phyloP scores from a whole-genome alignment of 768 basidiomycete species.

The Melanogaster broomeanus region DNA sequence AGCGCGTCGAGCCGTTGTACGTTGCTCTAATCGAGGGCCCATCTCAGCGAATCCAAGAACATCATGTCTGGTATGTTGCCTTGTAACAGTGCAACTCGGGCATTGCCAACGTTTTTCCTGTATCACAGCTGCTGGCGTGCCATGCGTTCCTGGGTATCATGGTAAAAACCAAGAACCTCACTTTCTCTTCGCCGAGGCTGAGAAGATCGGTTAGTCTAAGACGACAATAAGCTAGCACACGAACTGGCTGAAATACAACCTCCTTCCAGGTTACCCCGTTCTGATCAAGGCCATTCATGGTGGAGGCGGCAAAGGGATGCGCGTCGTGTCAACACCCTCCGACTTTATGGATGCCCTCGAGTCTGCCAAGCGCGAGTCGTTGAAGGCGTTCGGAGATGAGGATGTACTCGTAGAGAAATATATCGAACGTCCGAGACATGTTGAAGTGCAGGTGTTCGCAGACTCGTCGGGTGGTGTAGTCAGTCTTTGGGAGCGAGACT shows the following conservation, averaged over 20 bases:
- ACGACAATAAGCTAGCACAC: neutral
- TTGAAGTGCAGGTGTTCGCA: slow-evolving; percentile 95
- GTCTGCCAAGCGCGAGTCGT: slow-evolving; percentile 87
- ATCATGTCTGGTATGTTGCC: slow-evolving; percentile 75
- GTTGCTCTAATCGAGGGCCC: neutral
- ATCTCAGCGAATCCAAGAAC: slow-evolving; percentile 85
- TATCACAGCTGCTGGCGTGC: slow-evolving; percentile 75
- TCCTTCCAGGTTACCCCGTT: slow-evolving; percentile 74
- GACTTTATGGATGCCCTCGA: slow-evolving; percentile 80
- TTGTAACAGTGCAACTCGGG: neutral
- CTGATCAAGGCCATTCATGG: slow-evolving; percentile 97
- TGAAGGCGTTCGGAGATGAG: slow-evolving; percentile 86
- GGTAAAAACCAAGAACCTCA: slow-evolving; percentile 75
- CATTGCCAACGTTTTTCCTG: slow-evolving; percentile 10
- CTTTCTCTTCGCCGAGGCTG: slow-evolving; percentile 68
- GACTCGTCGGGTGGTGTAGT: slow-evolving; percentile 79
- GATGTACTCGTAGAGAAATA: slow-evolving; percentile 89
- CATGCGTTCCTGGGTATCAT: slow-evolving; percentile 94
- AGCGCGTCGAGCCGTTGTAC: neutral
- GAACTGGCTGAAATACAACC: neutral
- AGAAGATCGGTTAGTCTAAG: slow-evolving; percentile 59
- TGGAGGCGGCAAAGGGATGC: slow-evolving; percentile 96
- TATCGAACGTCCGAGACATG: slow-evolving; percentile 82
- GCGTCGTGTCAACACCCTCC: slow-evolving; percentile 64
- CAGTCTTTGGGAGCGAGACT: slow-evolving; percentile 96